A percentile compares a stretch with the other conserved stretches of the same genome.
These are phyloP conservation scores for Tuctoria greenei DNA, from an alignment of 176 grass and related monocot genomes.

Conservation along the genomic window DNA sequence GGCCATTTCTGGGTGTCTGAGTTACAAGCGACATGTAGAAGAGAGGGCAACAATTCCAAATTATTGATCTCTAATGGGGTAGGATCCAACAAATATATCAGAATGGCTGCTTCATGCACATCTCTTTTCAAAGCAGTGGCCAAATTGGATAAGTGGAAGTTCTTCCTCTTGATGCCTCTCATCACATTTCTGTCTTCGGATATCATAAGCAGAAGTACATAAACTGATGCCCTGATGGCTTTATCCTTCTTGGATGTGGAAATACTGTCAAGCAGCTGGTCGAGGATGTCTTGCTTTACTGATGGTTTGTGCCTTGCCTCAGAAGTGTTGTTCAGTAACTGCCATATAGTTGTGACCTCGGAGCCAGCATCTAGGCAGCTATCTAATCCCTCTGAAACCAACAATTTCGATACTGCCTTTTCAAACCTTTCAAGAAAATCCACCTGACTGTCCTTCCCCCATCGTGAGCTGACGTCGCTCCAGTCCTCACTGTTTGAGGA, in stretches of 20 bases:
- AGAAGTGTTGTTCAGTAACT: conserved; percentile 64
- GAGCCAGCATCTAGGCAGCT: conserved; percentile 59
- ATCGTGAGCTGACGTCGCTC: conserved; percentile 63
- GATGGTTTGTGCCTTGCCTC: conserved; percentile 53
- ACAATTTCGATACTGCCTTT: conserved; percentile 73
- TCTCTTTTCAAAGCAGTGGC: conserved; percentile 80
- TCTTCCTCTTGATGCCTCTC: conserved; percentile 89
- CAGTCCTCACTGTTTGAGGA: conserved; percentile 69
- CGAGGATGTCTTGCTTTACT: conserved; percentile 77
- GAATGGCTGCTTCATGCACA: conserved; percentile 84
- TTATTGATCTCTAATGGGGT: conserved; percentile 80
- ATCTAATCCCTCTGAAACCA: conserved; percentile 52
- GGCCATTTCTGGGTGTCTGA: conserved; percentile 56
- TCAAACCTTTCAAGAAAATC: conserved; percentile 79
- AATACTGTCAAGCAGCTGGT: conserved; percentile 77
- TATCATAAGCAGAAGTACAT: conserved; percentile 82
- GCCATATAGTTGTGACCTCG: conserved; percentile 81
- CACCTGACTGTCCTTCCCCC: conserved; percentile 59
- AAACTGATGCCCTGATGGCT: conserved; percentile 70
- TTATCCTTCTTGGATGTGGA: conserved; percentile 81
- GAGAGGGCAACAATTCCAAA: conserved; percentile 79
- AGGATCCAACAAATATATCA: conserved; percentile 96
- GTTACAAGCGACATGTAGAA: conserved; percentile 80
- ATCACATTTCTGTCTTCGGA: conserved; percentile 91
- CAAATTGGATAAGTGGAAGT: conserved; percentile 72